A percentile compares a stretch with the other conserved stretches of the same genome.
phyloP scores from a whole-genome alignment of 257 asterid species.

The Solanum bulbocastanum region DNA sequence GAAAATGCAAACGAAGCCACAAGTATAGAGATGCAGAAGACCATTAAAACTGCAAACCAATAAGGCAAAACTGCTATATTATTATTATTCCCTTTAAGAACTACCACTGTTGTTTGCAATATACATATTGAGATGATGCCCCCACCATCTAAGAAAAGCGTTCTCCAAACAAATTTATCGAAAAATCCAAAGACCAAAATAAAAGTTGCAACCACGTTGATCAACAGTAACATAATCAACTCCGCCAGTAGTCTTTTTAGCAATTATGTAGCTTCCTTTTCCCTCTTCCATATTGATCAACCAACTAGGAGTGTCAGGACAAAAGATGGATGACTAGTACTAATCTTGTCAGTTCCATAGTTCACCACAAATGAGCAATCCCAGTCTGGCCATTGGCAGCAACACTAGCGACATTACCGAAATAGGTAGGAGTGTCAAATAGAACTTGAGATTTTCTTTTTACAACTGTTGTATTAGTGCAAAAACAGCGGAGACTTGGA shows the following conservation, averaged over 20 bases:
- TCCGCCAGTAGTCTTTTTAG: background rate
- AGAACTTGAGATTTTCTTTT: constrained; percentile 9
- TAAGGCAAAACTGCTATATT: background rate
- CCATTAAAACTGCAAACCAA: background rate
- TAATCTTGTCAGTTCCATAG: background rate
- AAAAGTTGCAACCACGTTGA: background rate
- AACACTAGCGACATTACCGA: background rate
- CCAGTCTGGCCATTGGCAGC: background rate
- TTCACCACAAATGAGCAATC: background rate
- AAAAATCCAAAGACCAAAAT: background rate
- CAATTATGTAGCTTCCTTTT: background rate
- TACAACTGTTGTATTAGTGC: constrained; percentile 3
- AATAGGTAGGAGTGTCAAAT: background rate
- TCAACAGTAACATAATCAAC: background rate
- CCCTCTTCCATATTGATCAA: background rate
- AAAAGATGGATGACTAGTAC: background rate
- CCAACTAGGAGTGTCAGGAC: background rate
- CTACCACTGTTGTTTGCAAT: background rate
- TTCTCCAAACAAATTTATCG: background rate
- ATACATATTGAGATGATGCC: background rate
- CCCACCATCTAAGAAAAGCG: background rate
- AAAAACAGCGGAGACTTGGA: background rate
- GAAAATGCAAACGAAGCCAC: background rate
- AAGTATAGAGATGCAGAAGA: background rate
- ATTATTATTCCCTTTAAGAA: background rate